phyloP scores from a whole-genome alignment of 1,284 basidiomycete genomes.

The Cryptococcus jaspeensis region DNA sequence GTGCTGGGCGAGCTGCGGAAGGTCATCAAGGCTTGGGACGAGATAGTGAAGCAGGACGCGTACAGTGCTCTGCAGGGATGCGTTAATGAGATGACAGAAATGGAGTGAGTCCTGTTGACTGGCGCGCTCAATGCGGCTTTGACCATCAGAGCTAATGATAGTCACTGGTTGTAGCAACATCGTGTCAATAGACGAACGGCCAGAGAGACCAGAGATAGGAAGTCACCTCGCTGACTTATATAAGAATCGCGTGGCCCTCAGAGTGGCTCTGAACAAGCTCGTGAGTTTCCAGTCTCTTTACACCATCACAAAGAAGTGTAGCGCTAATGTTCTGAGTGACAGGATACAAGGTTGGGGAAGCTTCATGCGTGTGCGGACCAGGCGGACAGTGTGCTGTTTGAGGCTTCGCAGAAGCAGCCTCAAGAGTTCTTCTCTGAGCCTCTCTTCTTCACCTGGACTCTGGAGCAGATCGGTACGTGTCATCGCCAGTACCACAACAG shows the following conservation, averaged over 20 bases:
- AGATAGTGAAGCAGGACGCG: constrained; percentile 39
- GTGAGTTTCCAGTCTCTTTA: constrained; percentile 19
- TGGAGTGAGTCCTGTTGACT: constrained; percentile 23
- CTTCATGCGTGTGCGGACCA: constrained; percentile 37
- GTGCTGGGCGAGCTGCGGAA: constrained; percentile 34
- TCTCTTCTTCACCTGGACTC: constrained; percentile 47
- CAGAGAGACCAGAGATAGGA: constrained; percentile 33
- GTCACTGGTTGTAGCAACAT: constrained; percentile 30
- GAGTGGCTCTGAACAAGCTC: constrained; percentile 33
- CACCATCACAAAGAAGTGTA: background rate
- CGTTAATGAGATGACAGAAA: constrained; percentile 27
- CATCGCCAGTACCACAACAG: background rate
- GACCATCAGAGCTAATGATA: constrained; percentile 3
- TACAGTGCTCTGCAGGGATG: constrained; percentile 42
- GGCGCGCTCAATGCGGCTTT: background rate
- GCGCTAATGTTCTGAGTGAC: background rate
- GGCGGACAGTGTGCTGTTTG: constrained; percentile 43
- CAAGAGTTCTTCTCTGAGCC: constrained; percentile 37
- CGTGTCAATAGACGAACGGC: constrained; percentile 24
- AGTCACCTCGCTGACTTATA: constrained; percentile 27
- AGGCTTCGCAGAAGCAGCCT: constrained; percentile 31
- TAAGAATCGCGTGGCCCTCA: constrained; percentile 18
- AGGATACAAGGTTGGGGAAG: constrained; percentile 41
- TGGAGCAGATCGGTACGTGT: constrained; percentile 38
- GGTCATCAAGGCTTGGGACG: constrained; percentile 43